Conservation (phyloP, 192 early-diverging fungal species). For the Mortierella claussenii region DNA sequence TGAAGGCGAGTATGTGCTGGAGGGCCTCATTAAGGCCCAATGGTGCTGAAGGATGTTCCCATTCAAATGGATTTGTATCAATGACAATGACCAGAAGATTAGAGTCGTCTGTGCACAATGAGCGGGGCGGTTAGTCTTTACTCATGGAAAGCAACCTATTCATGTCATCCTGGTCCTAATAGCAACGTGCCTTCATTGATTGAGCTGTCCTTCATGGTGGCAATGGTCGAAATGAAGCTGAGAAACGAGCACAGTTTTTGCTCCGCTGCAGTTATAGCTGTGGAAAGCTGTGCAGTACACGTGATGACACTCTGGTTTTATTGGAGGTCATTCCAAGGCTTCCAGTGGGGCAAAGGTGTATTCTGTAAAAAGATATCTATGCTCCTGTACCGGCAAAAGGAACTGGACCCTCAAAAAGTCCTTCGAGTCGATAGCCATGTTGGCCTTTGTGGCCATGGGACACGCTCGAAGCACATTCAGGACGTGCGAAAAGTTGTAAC, state of each 20-base stretch:
- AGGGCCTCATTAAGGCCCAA: conserved; percentile 75
- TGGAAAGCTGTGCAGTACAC: neutral
- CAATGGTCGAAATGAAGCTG: neutral
- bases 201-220: conserved; percentile 43
- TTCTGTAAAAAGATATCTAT: conserved; percentile 30
- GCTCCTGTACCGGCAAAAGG: conserved; percentile 26
- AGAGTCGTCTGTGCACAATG: conserved; percentile 65
- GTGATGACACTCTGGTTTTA: neutral
- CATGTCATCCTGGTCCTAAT: neutral
- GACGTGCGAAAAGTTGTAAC: conserved; percentile 45
- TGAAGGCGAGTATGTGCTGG: conserved; percentile 83
- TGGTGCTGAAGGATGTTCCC: conserved; percentile 63
- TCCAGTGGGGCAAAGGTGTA: conserved; percentile 40
- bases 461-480: conserved; percentile 36
- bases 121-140: neutral
- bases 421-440: conserved; percentile 32
- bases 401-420: conserved; percentile 47
- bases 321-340: conserved; percentile 11
- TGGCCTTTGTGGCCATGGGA: conserved; percentile 18
- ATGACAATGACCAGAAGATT: conserved; percentile 85
- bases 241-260: too few relatives aligned
- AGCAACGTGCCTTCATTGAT: conserved; percentile 46
- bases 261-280: too few relatives aligned
- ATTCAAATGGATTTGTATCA: conserved; percentile 84
- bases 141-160: neutral